A percentile compares a stretch with the other conserved stretches of the same genome.
These are phyloP conservation scores for Elsinoe necatrix DNA, from an alignment of 2,329 filamentous ascomycete species.

Conservation along the genomic window DNA sequence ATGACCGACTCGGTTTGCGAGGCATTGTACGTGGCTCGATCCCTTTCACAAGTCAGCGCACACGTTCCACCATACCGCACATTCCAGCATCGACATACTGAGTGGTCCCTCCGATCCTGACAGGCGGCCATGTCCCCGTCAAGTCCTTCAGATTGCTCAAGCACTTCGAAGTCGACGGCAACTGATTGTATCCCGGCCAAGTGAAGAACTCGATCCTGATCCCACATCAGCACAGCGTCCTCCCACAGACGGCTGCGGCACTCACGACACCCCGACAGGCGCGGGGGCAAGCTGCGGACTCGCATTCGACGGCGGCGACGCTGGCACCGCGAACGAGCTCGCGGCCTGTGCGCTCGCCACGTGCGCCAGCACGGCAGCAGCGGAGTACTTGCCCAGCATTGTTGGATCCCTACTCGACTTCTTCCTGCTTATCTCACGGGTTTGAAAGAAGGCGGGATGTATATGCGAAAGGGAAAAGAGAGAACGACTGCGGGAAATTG, in stretches of 20 bases:
- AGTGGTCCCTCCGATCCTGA: conserved; percentile 12
- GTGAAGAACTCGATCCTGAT: conserved; percentile 12
- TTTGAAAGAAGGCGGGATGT: too few species aligned
- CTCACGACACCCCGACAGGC: conserved; percentile 12
- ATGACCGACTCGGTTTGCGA: conserved; percentile 35
- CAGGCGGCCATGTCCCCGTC: conserved; percentile 9
- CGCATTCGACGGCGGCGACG: background rate
- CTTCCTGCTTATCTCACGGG: too few species aligned
- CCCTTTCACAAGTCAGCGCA: background rate
- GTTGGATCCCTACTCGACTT: background rate
- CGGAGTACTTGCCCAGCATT: background rate
- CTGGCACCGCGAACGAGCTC: background rate
- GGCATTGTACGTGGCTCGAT: conserved; percentile 12
- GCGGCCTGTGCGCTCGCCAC: background rate
- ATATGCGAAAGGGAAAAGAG: background rate
- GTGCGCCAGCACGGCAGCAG: background rate
- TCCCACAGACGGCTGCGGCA: background rate
- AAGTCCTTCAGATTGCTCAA: conserved; percentile 10
- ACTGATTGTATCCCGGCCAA: conserved; percentile 10
- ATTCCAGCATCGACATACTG: background rate
- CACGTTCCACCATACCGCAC: background rate
- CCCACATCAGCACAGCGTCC: background rate
- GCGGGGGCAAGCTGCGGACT: background rate
- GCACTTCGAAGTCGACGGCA: conserved; percentile 1
- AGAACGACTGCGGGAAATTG: too few species aligned